Base-by-base conservation (phyloP, 129 eudicot species). In the Smallanthus sonchifolius region DNA sequence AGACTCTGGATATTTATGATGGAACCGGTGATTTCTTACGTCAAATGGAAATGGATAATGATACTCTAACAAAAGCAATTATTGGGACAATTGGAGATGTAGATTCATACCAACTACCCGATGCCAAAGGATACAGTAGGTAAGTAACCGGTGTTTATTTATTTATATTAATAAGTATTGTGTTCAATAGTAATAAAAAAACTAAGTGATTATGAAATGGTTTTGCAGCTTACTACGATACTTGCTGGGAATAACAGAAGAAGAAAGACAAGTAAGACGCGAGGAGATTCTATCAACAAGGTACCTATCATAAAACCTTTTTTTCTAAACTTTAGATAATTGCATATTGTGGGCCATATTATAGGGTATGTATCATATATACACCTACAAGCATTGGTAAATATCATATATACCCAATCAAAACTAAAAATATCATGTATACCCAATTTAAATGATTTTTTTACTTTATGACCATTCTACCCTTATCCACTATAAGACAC, bases 11-110 rank as follows among this genome's bases (percentile, higher is more conserved):
- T 82, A 76, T 95, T 34, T 95, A 95, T 74, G 97, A 95, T 74
- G 96, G 88, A 76, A 88, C 99, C 19, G 52, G 92, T 79, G 86
- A 88, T 52, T 95, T 86, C 38, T 75, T 95, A 35, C 85, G 89
- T 43, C 87, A 86, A 48, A 78, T 95, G 73, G 99, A 95, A 81
- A 85, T 89, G 94, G 97, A 91, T 74, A 82, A 91, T 64, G 96
- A 95, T 76, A 81, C 92, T 70, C 96, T 95, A 47, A 86, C 99
- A 6, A 95, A 95, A 83, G 96, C 99, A 77, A 95, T 95, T 48
- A 91, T 95, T 76, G 99, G 97, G 72, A 95, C 99, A 34, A 95
- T 95, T 75, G 99, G 99, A 74, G 99, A 95, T 84, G 92, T 95
- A 1, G 99, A 95, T 81, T 69, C 97, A 19, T 91, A 91, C 81